phyloP scores from a whole-genome alignment of 2,329 filamentous ascomycete species.

The Pezicula carpinea region DNA sequence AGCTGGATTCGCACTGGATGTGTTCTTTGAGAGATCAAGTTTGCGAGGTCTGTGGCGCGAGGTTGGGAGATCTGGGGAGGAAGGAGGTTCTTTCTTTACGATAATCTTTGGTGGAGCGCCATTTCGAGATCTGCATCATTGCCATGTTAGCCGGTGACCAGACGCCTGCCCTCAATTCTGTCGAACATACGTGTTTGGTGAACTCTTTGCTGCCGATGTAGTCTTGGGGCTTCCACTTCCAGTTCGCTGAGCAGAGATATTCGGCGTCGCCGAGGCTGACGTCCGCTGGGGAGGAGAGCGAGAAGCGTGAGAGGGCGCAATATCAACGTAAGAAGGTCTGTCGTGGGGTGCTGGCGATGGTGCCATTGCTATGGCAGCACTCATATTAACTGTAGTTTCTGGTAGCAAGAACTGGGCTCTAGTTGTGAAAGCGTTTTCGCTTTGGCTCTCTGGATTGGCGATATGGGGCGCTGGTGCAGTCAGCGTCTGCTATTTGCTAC shows the following conservation, averaged over 20 bases:
- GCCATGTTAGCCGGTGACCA: conserved; percentile 9
- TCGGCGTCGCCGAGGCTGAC: conserved; percentile 35
- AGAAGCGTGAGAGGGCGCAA: conserved; percentile 32
- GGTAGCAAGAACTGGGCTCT: neutral
- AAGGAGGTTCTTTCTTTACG: conserved; percentile 94
- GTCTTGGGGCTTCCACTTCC: conserved; percentile 51
- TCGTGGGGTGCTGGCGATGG: conserved; percentile 65
- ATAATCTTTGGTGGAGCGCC: conserved; percentile 69
- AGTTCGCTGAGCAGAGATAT: conserved; percentile 41
- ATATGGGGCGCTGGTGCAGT: neutral
- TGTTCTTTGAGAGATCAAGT: conserved; percentile 70
- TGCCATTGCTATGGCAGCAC: conserved; percentile 64
- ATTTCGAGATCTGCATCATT: conserved; percentile 44
- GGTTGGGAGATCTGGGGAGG: conserved; percentile 74
- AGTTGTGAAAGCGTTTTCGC: neutral
- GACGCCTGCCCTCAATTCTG: neutral
- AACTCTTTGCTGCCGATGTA: conserved; percentile 44
- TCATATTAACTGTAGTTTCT: conserved; percentile 36
- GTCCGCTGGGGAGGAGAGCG: conserved; percentile 25
- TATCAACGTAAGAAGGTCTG: conserved; percentile 51
- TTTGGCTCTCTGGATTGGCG: neutral
- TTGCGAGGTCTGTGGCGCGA: conserved; percentile 71
- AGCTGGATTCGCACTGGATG: conserved; percentile 41
- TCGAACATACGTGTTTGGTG: conserved; percentile 55
- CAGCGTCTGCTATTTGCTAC: neutral